Evolutionary conservation across 2,329 filamentous ascomycete species (phyloP), one percentile per base, ranked within the genome.

Genomic region (Ceratocystis eucalypticola): DNA sequence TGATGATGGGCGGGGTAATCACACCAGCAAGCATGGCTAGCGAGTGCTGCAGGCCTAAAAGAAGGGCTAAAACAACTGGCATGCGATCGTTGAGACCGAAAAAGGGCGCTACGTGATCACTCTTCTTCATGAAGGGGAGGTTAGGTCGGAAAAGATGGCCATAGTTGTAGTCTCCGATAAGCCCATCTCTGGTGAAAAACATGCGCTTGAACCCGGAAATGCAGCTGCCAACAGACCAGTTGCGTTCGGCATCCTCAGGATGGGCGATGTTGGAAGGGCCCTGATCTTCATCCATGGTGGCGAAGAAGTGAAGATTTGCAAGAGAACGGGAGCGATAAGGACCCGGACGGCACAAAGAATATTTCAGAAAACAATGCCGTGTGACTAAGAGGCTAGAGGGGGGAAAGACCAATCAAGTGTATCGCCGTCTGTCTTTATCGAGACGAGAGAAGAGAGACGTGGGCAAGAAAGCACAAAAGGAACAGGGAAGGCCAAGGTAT

Each of bases 91-190:
- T 82, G 48, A 93, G 83, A n/a, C 89, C 89, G 72, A 93, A 94
- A 75, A 95, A 94, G 0, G 89, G 89, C 41, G 87, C 84, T n/a
- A 80, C 78, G 69, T 77, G 75, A 44, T 74, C 74, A 4, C 77
- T 71, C 74, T 82, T 84, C 72, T 82, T 85, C 80, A 94, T 85
- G 75, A 96, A 96, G 0, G 92, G 92, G 25, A 96, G 76, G 70
- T 89, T 91, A 1, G 84, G 89, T 25, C 79, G 84, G 80, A 96
- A 96, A 50, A 96, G 85, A 72, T 91, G 94, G 45, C 75, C 88
- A 81, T 96, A 96, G 80, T 96, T 88, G 75, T 96, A 96, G 71
- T 85, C 81, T 69, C 92, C 92, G 66, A 96, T 75, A 30, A 96
- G 80, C 12, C 92, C 92, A 1, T 91, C 82, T 69, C 79, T 85